Evolutionary conservation across 345 rosid species (phyloP).

Genomic region (Bretschneidera sinensis): DNA sequence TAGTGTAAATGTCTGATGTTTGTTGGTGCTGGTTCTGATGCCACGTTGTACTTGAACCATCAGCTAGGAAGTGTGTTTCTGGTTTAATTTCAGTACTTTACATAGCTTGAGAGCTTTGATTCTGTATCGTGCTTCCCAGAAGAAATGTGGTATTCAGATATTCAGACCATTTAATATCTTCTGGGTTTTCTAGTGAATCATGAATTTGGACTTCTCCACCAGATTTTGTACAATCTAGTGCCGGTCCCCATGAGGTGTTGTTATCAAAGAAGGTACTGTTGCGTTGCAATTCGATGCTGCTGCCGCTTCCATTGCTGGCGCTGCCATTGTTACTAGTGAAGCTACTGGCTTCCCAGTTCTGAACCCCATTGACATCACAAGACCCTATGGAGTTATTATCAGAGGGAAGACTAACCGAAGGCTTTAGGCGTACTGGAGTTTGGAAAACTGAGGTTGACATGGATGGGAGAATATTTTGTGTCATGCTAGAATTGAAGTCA

Average conservation of each 20-base stretch:
- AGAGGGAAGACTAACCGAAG: constrained; percentile 52
- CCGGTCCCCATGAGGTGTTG: constrained; percentile 32
- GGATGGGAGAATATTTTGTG: constrained; percentile 24
- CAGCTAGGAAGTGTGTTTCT: constrained; percentile 23
- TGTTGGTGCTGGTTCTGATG: constrained; percentile 21
- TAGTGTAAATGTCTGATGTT: constrained; percentile 26
- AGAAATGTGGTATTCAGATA: constrained; percentile 37
- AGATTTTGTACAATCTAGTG: too few relatives aligned
- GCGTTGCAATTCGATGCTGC: constrained; percentile 44
- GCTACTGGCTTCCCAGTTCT: constrained; percentile 29
- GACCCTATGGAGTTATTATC: constrained; percentile 30
- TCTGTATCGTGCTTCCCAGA: constrained; percentile 27
- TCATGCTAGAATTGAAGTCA: constrained; percentile 28
- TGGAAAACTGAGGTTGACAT: constrained; percentile 43
- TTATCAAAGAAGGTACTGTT: constrained; percentile 31
- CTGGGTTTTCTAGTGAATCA: constrained; percentile 20
- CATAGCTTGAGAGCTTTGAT: constrained; percentile 26
- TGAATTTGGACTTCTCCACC: constrained; percentile 18
- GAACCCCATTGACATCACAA: constrained; percentile 19
- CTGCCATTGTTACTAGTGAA: constrained; percentile 23
- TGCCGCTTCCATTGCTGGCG: constrained; percentile 32
- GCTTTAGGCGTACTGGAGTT: constrained; percentile 42
- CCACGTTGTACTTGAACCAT: constrained; percentile 19
- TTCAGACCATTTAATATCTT: constrained; percentile 52
- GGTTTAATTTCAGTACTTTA: constrained; percentile 31